Evolutionary conservation across 73 alveolate species (phyloP), one percentile per base, ranked within the genome.

Genomic region (Paramecium sexaurelia): DNA sequence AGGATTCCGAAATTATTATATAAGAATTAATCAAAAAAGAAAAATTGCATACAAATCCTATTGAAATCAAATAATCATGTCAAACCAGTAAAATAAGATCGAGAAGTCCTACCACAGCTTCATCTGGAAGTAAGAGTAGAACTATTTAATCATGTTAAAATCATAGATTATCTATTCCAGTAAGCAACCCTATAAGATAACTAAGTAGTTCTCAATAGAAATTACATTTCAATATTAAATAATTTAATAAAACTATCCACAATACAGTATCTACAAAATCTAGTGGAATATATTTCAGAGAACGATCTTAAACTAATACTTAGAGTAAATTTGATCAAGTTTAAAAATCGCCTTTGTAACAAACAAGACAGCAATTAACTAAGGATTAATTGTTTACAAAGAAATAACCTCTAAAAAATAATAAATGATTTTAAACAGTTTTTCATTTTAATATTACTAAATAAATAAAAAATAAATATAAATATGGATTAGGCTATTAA

Each of bases 91-190:
- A 26, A 11, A 4, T 61, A 29, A 61, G 83, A 61, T 61, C 43
- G 26, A 26, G 83, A 6, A 56, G 75, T 56, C 75, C 75, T 17
- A 56, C 75, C 22, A 56, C 75, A 3, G 43, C 83, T 1, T 61
- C 83, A 11, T 61, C 83, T 22, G 83, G 83, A 61, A 61, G 83
- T 61, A 22, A 61, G 8, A 19, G 83, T 1, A 61, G 83, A 61
- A 61, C 83, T 26, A 26, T 51, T n/a, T 13, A 51, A 7, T 51
- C 67, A 51, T 51, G 67, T 51, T 51, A 51, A n/a, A 19, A 19
- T 51, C 67, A 51, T 51, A 6, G 67, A 51, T n/a, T 51, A 20
- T 51, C 67, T 20, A 19, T 51, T 6, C 67, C 67, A 17, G 67
- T 51, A 51, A 13, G 29, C 29, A 51, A 15, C 17, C 9, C 67